Evolutionary conservation across 2,329 filamentous ascomycete species (phyloP), one percentile per base, ranked within the genome.

Genomic region (Fusarium xylarioides): DNA sequence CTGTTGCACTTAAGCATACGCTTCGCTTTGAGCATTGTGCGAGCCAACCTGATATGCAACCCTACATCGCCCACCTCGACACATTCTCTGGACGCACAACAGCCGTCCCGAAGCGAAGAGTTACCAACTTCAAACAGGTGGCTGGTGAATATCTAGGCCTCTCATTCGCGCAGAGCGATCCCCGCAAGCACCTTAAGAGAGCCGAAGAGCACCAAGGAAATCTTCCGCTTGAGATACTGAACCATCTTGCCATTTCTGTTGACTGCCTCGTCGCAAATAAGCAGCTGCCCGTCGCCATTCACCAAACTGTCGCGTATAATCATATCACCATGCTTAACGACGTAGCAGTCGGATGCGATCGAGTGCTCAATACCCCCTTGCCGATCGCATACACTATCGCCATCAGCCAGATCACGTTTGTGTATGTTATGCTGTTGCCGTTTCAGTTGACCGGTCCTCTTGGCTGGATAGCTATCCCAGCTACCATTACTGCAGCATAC

Each of bases 331-430:
- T 87, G 4, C 83, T 96, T 46, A 93, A 93, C 77, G 94, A 96
- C 70, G 88, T 91, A 55, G 85, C 94, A 71, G 89, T 90, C 14
- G 91, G 91, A 56, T 90, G 91, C 47, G 93, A 96, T 79, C 91
- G 94, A 67, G 91, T 97, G 18, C 88, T 95, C 30, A 93, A 92
- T 79, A 96, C 94, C 0, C 94, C 94, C 2, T 87, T 97, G 0
- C 94, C 94, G 2, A 88, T 94, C 60, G 93, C 93, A 52, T 96
- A 96, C 84, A 90, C 89, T 71, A 96, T 97, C 76, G 90, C 93
- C 75, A 95, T 96, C 80, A 91, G 91, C 30, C 94, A 96, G 80
- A 95, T 96, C 78, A 94, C 94, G 34, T 95, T 92, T 90, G 88
- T 95, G 53, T 97, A 96, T 82, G 90, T 96, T 55, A 83, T 94